These are phyloP conservation scores for Candida ipomoeae DNA, from an alignment of 805 yeast species.

Conservation along the genomic window DNA sequence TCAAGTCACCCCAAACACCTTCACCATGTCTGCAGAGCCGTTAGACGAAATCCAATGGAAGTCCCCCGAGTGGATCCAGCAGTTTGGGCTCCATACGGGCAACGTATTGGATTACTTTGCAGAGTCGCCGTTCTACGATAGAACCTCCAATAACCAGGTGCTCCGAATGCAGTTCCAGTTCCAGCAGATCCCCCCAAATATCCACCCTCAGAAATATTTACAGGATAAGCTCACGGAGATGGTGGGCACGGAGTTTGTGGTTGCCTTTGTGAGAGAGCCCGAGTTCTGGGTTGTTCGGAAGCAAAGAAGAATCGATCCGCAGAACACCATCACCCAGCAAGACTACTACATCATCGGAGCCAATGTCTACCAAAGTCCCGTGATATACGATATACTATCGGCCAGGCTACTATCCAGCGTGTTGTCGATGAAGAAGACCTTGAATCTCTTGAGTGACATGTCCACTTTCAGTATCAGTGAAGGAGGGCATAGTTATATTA, in stretches of 20 bases:
- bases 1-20: not conserved
- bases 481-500: slow-evolving; percentile 31
- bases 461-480: slow-evolving; percentile 30
- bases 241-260: slow-evolving; percentile 81
- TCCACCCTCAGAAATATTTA: slow-evolving; percentile 34
- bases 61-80: slow-evolving; percentile 95
- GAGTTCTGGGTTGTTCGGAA: slow-evolving; percentile 90
- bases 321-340: slow-evolving; percentile 51
- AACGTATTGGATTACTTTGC: slow-evolving; percentile 92
- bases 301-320: slow-evolving; percentile 59
- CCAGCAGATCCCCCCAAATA: slow-evolving; percentile 42
- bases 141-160: slow-evolving; percentile 91
- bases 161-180: slow-evolving; percentile 93
- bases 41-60: slow-evolving; percentile 95
- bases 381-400: slow-evolving; percentile 64
- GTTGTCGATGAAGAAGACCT: slow-evolving; percentile 31
- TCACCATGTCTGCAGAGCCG: slow-evolving; percentile 24
- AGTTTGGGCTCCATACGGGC: slow-evolving; percentile 78
- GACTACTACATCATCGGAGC: slow-evolving; percentile 91
- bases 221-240: slow-evolving; percentile 65
- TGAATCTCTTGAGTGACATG: slow-evolving; percentile 31
- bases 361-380: slow-evolving; percentile 87
- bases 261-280: slow-evolving; percentile 75
- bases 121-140: slow-evolving; percentile 90
- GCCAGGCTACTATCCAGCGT: slow-evolving; percentile 49